Evolutionary conservation across 345 rosid species (phyloP).

Genomic region (Noccaea caerulescens): DNA sequence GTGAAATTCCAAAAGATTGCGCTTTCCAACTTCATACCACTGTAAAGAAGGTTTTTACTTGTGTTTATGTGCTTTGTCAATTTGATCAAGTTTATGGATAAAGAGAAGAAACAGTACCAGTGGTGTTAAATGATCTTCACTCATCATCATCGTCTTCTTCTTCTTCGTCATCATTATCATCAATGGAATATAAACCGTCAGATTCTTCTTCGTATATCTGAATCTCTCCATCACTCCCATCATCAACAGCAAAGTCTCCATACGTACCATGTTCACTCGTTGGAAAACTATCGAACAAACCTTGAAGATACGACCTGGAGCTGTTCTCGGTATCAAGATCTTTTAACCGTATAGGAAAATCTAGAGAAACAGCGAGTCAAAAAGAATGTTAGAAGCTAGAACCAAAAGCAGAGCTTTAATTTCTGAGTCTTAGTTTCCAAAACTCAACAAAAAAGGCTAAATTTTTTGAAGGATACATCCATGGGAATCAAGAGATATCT

Average conservation of each 20-base stretch:
- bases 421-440: background rate
- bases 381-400: background rate
- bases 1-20: constrained; percentile 7
- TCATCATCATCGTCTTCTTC: constrained; percentile 35
- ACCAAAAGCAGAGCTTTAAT: constrained; percentile 6
- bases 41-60: background rate
- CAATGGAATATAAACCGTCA: constrained; percentile 55
- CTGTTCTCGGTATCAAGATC: constrained; percentile 68
- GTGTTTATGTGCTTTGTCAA: background rate
- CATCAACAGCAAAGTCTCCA: constrained; percentile 51
- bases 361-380: constrained; percentile 3
- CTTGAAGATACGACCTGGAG: constrained; percentile 83
- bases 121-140: constrained; percentile 20
- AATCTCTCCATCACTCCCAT: constrained; percentile 73
- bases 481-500: constrained; percentile 56
- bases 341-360: constrained; percentile 55
- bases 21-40: background rate
- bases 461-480: constrained; percentile 55
- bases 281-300: constrained; percentile 84
- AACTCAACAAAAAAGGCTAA: background rate
- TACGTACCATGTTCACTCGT: constrained; percentile 46
- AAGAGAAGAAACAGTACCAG: constrained; percentile 30
- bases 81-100: constrained; percentile 6
- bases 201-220: constrained; percentile 84
- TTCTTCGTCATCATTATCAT: constrained; percentile 36